Evolutionary conservation across 208 protist genomes (phyloP).

Genomic region (Perkinsela sp.): DNA sequence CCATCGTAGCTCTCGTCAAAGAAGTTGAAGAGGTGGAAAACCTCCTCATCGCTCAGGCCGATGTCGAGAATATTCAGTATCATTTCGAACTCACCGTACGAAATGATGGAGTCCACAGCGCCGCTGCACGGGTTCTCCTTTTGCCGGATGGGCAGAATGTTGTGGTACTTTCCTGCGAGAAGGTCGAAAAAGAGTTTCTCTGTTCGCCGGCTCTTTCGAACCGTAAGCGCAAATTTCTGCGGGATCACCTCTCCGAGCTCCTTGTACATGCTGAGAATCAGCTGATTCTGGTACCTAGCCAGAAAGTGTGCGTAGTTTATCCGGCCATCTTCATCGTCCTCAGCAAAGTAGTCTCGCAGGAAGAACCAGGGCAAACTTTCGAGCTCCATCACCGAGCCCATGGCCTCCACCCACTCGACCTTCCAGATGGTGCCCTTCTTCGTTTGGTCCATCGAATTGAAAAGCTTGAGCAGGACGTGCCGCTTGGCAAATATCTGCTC

Average conservation of each 20-base stretch:
- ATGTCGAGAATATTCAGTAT: conserved; percentile 49
- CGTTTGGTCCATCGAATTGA: conserved; percentile 50
- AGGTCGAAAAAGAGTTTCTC: conserved; percentile 37
- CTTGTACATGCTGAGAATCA: conserved; percentile 9
- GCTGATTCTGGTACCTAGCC: conserved; percentile 25
- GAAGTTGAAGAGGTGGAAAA: conserved; percentile 47
- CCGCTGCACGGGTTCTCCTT: conserved; percentile 4
- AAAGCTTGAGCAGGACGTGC: conserved; percentile 48
- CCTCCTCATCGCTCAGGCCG: conserved; percentile 29
- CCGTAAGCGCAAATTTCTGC: conserved; percentile 19
- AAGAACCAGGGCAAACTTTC: conserved; percentile 55
- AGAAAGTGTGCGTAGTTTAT: conserved; percentile 42
- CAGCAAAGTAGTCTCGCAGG: conserved; percentile 34
- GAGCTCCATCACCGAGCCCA: conserved; percentile 47
- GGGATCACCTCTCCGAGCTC: conserved; percentile 28
- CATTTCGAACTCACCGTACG: conserved; percentile 53
- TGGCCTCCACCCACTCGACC: conserved; percentile 58
- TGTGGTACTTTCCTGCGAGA: conserved; percentile 26
- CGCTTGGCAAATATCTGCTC: conserved; percentile 44
- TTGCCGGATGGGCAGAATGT: neutral
- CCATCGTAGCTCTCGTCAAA: conserved; percentile 23
- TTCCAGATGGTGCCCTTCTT: conserved; percentile 59
- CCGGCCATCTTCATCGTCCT: conserved; percentile 22
- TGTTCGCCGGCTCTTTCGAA: conserved; percentile 34
- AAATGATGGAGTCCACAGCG: conserved; percentile 15